Base-by-base conservation (phyloP, 345 rosid genomes). In the Aurinia saxatilis region DNA sequence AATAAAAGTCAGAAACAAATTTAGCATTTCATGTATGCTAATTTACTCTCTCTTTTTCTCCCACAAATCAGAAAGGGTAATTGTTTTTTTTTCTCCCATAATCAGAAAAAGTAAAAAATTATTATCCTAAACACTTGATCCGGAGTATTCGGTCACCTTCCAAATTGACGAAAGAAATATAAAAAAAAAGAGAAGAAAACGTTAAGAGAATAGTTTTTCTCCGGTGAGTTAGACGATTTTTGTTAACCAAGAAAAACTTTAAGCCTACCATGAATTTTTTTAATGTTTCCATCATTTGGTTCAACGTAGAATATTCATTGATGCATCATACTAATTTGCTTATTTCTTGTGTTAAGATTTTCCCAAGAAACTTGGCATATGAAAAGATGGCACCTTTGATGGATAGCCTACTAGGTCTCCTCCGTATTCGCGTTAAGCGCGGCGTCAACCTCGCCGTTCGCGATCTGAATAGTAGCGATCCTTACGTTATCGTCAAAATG, bases 361-460 rank as follows among this genome's bases (percentile, higher is more conserved):
- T 18, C 10, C 1, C 37, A 40, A 27, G 19, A 7, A 48, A 15
- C 7, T 5, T 5, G 1, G 16, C 11, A 50, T 25, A 39, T 19
- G 18, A 9, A 27, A 25, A 52, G 2, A 27, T 27, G 31, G 31
- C 31, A 6, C 31, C 31, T 27, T 27, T 27, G 45, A 84, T 91
- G 92, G 83, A 86, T 0, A 72, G 19, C 59, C 75, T 91, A 18
- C 6, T 92, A 65, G 96, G 96, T 7, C 79, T 92, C 19, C 83
- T 89, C 12, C 73, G 95, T 35, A 79, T 92, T 67, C 79, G 80
- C 7, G 63, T 89, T 60, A 83, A 78, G 53, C 88, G 93, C 0
- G 98, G 98, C 8, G 72, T 84, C 17, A 86, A 86, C 63, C 96
- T 92, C 34, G 98, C 96, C 11, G 83, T 92, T 56, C 98, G 96